phyloP scores from a whole-genome alignment of 75 land plant genomes.

The Selaginella tamariscina region DNA sequence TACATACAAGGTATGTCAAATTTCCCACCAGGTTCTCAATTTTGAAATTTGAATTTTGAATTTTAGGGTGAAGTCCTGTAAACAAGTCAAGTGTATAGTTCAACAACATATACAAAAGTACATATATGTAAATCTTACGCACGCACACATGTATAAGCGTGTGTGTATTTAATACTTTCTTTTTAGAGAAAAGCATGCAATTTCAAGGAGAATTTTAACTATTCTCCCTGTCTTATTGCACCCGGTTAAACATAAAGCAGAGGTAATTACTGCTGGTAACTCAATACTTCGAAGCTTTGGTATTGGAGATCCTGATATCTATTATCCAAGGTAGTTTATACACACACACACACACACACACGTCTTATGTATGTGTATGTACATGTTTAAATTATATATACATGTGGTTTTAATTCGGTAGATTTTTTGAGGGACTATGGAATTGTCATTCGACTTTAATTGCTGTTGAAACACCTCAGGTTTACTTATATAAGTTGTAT shows the following conservation, averaged over 20 bases:
- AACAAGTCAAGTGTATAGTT: too few relatives aligned
- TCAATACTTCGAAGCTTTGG: conserved; percentile 26
- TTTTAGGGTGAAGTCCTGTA: too few relatives aligned
- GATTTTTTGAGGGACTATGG: conserved; percentile 31
- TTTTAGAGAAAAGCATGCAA: neutral
- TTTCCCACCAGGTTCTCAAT: too few relatives aligned
- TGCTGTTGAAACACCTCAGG: conserved; percentile 33
- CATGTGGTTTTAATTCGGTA: neutral
- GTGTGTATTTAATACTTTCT: too few relatives aligned
- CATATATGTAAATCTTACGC: too few relatives aligned
- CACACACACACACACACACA: neutral
- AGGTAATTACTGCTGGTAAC: neutral
- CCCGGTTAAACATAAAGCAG: neutral
- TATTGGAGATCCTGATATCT: conserved; percentile 30
- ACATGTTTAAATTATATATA: neutral
- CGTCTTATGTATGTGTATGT: neutral
- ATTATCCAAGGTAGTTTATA: conserved; percentile 25
- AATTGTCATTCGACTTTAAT: conserved; percentile 28
- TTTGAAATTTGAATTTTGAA: too few relatives aligned
- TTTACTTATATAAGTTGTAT: neutral
- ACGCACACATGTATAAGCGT: too few relatives aligned
- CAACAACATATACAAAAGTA: too few relatives aligned
- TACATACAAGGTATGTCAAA: too few relatives aligned
- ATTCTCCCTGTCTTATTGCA: neutral
- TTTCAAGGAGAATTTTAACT: neutral